phyloP scores from a whole-genome alignment of 148 eudicot species.

The Chenopodium album region DNA sequence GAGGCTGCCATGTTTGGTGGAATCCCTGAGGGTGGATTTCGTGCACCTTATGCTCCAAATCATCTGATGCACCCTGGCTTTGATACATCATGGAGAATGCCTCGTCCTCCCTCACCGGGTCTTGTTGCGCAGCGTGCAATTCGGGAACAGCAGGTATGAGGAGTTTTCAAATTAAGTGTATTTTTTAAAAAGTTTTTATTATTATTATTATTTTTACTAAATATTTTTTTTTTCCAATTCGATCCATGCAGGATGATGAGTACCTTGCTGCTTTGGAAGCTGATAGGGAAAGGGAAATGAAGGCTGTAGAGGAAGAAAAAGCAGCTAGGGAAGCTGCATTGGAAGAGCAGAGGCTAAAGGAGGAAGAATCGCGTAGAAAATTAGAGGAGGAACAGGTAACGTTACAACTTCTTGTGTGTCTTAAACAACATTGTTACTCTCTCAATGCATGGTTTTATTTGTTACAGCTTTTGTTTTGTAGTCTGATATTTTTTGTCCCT shows the following conservation, averaged over 20 bases:
- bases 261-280: slow-evolving; percentile 93
- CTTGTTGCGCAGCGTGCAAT: slow-evolving; percentile 83
- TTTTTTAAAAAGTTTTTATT: not conserved
- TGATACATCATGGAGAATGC: slow-evolving; percentile 41
- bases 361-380: slow-evolving; percentile 59
- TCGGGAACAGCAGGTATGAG: slow-evolving; percentile 81
- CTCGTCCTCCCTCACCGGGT: slow-evolving; percentile 88
- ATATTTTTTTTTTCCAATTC: not conserved
- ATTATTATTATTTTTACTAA: not conserved
- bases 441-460: not conserved
- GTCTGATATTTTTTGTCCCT: not conserved
- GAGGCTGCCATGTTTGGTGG: slow-evolving; percentile 99
- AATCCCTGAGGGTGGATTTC: slow-evolving; percentile 59
- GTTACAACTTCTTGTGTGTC: not conserved
- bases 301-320: slow-evolving; percentile 63
- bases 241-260: slow-evolving; percentile 73
- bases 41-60: slow-evolving; percentile 57
- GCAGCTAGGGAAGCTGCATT: slow-evolving; percentile 67
- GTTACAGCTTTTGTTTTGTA: not conserved
- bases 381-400: slow-evolving; percentile 76
- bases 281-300: slow-evolving; percentile 84
- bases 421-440: not conserved
- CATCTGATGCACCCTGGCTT: slow-evolving; percentile 50
- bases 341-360: slow-evolving; percentile 64
- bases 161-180: not conserved